Evolutionary conservation across 2,329 filamentous ascomycete species (phyloP), one percentile per base, ranked within the genome.

Genomic region (Ophiostoma pallidulum): DNA sequence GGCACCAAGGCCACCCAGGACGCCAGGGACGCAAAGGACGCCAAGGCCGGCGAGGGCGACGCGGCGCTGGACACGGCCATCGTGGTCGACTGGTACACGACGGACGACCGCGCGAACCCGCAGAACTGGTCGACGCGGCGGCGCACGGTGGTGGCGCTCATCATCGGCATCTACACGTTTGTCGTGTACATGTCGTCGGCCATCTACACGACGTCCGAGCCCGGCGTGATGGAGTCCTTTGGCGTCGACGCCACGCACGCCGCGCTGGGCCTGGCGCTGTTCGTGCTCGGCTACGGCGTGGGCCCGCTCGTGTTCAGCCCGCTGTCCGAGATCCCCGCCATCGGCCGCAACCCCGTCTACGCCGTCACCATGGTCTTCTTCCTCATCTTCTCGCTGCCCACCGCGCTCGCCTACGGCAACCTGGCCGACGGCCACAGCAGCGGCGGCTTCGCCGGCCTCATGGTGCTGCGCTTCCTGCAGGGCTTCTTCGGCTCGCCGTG

Each of bases 381-480:
- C 39, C 42, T 57, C 37, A 41, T 50, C 43, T 47, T 56, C 75
- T 81, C 14, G 62, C 79, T 44, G 60, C 59, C 41, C 56, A 61
- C 52, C 58, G 64, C 16, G 12, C 62, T 24, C 59, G 77, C 49
- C 31, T 54, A 53, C 32, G 53, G 51, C 35, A 53, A 51, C 37
- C 37, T 49, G 37, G 16, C 31, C 26, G 45, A 48, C 48, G 44
- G 47, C 47, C 9, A 29, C 42, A 49, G 51, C 53, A 45, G 45
- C 41, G 49, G 52, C 44, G 79, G 74, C 54, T 77, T 82, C 51
- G 66, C 66, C 41, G 74, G 75, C 1, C 65, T 87, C 3, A 64
- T 86, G 28, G 70, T 84, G n/a, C 67, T 84, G 33, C 75, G 83
- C n/a, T 86, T 86, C 64, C 74, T 86, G 45, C 75, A 76, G 19